phyloP scores from a whole-genome alignment of 148 eudicot genomes.

The Vaccinium corymbosum region DNA sequence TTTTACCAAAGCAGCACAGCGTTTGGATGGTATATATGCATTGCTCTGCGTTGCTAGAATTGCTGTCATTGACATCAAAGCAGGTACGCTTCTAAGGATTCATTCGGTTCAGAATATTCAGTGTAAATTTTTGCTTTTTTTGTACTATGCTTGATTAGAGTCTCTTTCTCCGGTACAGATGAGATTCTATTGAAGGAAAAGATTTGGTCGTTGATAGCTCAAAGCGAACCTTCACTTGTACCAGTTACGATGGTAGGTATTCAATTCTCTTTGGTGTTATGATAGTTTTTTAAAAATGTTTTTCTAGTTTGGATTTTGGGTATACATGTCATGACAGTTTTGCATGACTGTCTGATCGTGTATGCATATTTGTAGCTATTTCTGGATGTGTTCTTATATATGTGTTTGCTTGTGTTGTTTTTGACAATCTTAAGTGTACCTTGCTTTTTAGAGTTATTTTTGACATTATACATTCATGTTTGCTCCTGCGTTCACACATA shows the following conservation, averaged over 20 bases:
- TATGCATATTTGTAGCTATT: neutral
- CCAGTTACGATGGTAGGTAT: conserved; percentile 70
- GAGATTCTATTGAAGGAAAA: conserved; percentile 76
- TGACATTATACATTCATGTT: neutral
- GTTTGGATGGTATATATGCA: conserved; percentile 91
- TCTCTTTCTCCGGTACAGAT: conserved; percentile 38
- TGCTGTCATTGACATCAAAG: conserved; percentile 83
- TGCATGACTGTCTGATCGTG: neutral
- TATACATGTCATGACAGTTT: neutral
- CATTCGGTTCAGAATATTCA: neutral
- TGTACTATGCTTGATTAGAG: neutral
- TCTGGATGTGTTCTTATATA: neutral
- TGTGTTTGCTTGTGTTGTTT: neutral
- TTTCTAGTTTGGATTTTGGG: neutral
- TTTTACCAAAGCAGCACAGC: conserved; percentile 76
- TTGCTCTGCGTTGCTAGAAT: conserved; percentile 67
- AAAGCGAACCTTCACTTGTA: conserved; percentile 80
- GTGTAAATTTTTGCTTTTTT: neutral
- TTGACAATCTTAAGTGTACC: neutral
- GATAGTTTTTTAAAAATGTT: neutral
- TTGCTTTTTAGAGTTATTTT: neutral
- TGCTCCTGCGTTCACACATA: neutral
- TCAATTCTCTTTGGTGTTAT: neutral
- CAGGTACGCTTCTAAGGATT: conserved; percentile 42
- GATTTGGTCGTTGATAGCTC: conserved; percentile 77